Conservation (phyloP, 2,329 filamentous ascomycete species). For the Sarocladium strictum region DNA sequence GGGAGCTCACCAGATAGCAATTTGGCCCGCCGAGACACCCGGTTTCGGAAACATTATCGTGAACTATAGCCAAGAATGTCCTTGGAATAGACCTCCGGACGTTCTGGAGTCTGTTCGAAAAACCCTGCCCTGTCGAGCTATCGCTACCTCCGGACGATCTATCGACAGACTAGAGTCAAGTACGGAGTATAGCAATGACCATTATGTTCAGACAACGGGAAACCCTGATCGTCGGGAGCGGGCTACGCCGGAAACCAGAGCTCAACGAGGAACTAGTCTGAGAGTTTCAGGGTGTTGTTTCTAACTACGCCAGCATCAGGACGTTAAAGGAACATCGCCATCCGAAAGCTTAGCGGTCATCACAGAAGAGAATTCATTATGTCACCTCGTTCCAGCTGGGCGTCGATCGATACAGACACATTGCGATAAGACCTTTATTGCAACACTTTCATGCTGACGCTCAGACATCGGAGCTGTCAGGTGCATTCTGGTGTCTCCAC, state of each 20-base stretch:
- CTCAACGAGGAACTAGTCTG: neutral
- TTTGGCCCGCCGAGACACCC: neutral
- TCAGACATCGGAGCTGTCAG: conserved; percentile 1
- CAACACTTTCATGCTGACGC: neutral
- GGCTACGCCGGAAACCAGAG: neutral
- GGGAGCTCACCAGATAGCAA: neutral
- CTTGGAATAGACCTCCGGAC: neutral
- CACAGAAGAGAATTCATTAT: neutral
- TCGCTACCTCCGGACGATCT: neutral
- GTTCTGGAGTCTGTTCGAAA: neutral
- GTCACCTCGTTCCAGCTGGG: neutral
- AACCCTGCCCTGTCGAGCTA: neutral
- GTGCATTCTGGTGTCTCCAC: neutral
- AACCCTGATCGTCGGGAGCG: neutral
- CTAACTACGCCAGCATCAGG: neutral
- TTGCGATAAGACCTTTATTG: neutral
- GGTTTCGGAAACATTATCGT: neutral
- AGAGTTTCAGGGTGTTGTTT: conserved; percentile 1
- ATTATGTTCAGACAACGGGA: neutral
- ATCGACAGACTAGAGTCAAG: neutral
- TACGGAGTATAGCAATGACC: neutral
- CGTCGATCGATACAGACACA: neutral
- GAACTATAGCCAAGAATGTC: neutral
- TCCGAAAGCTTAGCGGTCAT: neutral
- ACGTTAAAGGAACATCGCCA: neutral